Evolutionary conservation across 257 asterid species (phyloP), one percentile per base, ranked within the genome.

Genomic region (Solanum megistacrolobum): DNA sequence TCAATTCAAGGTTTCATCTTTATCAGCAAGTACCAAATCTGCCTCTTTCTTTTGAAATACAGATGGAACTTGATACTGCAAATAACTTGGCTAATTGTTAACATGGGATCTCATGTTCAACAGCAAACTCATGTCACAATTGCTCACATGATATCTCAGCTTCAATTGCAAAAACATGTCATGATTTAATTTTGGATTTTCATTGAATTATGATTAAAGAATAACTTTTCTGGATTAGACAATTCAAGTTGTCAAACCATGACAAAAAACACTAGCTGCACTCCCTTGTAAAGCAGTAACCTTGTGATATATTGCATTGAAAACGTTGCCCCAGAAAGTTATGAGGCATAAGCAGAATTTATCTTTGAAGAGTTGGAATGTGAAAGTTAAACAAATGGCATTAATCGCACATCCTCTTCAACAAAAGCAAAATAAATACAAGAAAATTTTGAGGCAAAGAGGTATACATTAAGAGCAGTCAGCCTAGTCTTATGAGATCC

Each of bases 401-500:
- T 18, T 11, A 82, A 46, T 25, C 38, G 1, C 84, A 43, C 66
- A 16, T 79, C 84, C 21, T 79, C 60, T 43, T 79, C 84, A 27
- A 46, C 36, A 71, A 90, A 73, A 71, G 71, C 60, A 86, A 84
- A 87, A 48, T 39, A 29, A 62, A 35, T 38, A 60, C 38, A 83
- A 72, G 32, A 65, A 55, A 31, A 81, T 87, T 87, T 81, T 68
- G 88, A 62, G 36, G 68, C 83, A 34, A 55, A 88, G 65, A 78
- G 29, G 85, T 98, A 86, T 94, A 97, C 99, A 92, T 96, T 96
- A 71, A 96, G 96, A 86, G 99, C 99, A 88, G 95, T 92, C 88
- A 97, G 93, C 89, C 93, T 94, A 36, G 99, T 95, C 93, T 93
- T 96, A 90, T 97, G 98, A 79, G 97, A 97, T 83, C 94, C 96